phyloP scores from a whole-genome alignment of 2,329 filamentous ascomycete species.

The Lachnellula arida region DNA sequence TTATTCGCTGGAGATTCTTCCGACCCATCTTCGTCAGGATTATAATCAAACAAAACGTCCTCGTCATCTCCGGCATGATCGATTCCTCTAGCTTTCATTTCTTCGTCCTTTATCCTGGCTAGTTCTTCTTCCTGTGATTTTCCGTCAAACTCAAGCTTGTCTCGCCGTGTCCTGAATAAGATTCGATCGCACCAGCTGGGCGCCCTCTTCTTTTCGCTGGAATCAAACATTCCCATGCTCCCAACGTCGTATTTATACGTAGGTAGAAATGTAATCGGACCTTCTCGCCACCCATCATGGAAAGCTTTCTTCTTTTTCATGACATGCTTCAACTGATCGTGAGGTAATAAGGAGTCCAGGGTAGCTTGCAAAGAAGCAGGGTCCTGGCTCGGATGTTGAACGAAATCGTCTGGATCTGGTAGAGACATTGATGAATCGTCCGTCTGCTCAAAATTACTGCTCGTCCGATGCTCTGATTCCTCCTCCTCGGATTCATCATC shows the following conservation, averaged over 20 bases:
- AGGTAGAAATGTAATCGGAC: slow-evolving; percentile 79
- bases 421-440: slow-evolving; percentile 39
- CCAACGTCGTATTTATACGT: slow-evolving; percentile 98
- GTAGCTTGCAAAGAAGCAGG: slow-evolving; percentile 86
- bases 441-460: slow-evolving; percentile 29
- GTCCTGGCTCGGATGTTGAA: slow-evolving; percentile 66
- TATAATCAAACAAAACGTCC: slow-evolving; percentile 82
- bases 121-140: slow-evolving; percentile 60
- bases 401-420: slow-evolving; percentile 62
- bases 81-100: slow-evolving; percentile 77
- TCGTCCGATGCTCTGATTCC: slow-evolving; percentile 21
- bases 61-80: slow-evolving; percentile 72
- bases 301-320: slow-evolving; percentile 76
- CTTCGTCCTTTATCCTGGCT: slow-evolving; percentile 68
- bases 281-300: slow-evolving; percentile 89
- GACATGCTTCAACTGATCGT: slow-evolving; percentile 77
- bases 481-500: slow-evolving; percentile 42
- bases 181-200: slow-evolving; percentile 98
- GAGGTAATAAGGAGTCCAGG: slow-evolving; percentile 76
- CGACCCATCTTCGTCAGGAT: slow-evolving; percentile 72
- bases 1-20: slow-evolving; percentile 37
- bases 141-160: slow-evolving; percentile 62
- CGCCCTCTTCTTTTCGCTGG: slow-evolving; percentile 86
- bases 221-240: slow-evolving; percentile 88
- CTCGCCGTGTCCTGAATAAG: slow-evolving; percentile 71